phyloP scores from a whole-genome alignment of 2,329 filamentous ascomycete genomes.

The Aspergillus sp. region DNA sequence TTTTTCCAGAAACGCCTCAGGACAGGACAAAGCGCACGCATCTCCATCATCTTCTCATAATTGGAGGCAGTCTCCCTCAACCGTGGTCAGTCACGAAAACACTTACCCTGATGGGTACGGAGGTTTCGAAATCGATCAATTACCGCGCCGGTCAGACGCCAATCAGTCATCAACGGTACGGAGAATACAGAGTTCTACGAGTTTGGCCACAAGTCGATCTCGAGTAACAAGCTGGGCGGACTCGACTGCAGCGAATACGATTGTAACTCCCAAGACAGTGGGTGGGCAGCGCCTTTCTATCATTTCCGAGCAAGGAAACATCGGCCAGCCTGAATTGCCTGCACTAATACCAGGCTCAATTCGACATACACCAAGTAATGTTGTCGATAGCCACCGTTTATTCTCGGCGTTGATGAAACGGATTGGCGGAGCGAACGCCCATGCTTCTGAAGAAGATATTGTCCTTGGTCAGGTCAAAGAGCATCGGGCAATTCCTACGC shows the following conservation, averaged over 20 bases:
- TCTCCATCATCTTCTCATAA: slow-evolving; percentile 21
- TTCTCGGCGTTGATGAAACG: slow-evolving; percentile 46
- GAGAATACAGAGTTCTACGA: slow-evolving; percentile 32
- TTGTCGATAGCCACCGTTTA: slow-evolving; percentile 40
- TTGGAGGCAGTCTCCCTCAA: neutral
- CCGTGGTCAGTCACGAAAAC: slow-evolving; percentile 7
- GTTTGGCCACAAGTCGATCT: slow-evolving; percentile 37
- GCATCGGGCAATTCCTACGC: slow-evolving; percentile 30
- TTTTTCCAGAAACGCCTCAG: slow-evolving; percentile 25
- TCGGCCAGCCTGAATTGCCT: slow-evolving; percentile 7
- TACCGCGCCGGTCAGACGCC: neutral
- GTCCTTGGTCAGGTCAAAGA: slow-evolving; percentile 31
- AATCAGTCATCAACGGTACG: slow-evolving; percentile 22
- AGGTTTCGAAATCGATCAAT: neutral
- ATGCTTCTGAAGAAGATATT: slow-evolving; percentile 24
- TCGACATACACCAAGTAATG: slow-evolving; percentile 20
- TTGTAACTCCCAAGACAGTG: slow-evolving; percentile 31
- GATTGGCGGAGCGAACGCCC: slow-evolving; percentile 28
- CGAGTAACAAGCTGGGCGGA: slow-evolving; percentile 52
- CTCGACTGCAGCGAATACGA: slow-evolving; percentile 44
- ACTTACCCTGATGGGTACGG: neutral
- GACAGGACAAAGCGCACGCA: slow-evolving; percentile 22
- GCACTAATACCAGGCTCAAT: slow-evolving; percentile 9
- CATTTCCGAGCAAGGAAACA: slow-evolving; percentile 42
- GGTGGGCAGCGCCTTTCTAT: slow-evolving; percentile 42